These are phyloP conservation scores for Solanum chacoense DNA, from an alignment of 305 asterid species.

Conservation along the genomic window DNA sequence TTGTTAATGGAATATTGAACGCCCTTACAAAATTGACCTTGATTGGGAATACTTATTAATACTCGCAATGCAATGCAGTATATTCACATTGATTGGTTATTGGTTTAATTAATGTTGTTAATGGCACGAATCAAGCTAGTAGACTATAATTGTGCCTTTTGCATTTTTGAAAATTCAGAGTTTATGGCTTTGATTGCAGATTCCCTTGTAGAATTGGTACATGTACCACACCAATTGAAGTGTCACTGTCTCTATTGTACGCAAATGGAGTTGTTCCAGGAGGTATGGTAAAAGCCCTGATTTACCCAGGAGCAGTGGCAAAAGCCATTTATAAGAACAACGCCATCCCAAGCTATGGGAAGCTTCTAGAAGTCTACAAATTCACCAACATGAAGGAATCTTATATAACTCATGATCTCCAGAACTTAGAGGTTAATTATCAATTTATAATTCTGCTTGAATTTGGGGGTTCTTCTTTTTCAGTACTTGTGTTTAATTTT, in stretches of 20 bases:
- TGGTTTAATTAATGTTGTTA: not conserved
- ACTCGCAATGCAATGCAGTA: not conserved
- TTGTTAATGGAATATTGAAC: not conserved
- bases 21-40: not conserved
- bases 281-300: constrained; percentile 33
- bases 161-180: not conserved
- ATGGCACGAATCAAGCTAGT: not conserved
- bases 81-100: not conserved
- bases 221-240: constrained; percentile 51
- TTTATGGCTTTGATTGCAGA: constrained; percentile 19
- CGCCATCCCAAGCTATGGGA: constrained; percentile 29
- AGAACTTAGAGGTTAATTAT: constrained; percentile 52
- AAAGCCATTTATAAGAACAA: constrained; percentile 24
- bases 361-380: constrained; percentile 24
- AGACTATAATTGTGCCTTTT: not conserved
- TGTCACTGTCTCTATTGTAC: constrained; percentile 33
- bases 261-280: constrained; percentile 35
- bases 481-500: not conserved
- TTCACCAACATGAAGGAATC: constrained; percentile 9
- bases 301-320: constrained; percentile 53
- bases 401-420: constrained; percentile 28
- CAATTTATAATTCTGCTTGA: not conserved
- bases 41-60: not conserved
- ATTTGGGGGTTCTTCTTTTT: not conserved
- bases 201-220: constrained; percentile 50